phyloP scores from a whole-genome alignment of 495 filamentous ascomycete species.

The Chaetomium fimeti region DNA sequence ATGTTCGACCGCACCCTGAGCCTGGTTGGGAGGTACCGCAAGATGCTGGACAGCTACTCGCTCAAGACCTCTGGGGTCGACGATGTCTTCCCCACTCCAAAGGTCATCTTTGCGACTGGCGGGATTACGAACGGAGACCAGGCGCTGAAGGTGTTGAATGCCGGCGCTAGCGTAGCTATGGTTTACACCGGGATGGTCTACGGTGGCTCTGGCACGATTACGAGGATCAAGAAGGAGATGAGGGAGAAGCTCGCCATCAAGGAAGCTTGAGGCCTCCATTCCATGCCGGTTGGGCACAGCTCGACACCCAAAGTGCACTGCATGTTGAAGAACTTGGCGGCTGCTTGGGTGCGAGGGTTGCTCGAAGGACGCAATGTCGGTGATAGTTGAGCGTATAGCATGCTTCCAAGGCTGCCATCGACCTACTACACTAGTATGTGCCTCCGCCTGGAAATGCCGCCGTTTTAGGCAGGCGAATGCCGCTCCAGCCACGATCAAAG shows the following conservation, averaged over 20 bases:
- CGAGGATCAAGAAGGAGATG: slow-evolving; percentile 85
- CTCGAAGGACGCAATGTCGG: neutral
- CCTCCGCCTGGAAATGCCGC: too few relatives aligned
- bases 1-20: slow-evolving; percentile 74
- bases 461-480: too few relatives aligned
- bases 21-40: slow-evolving; percentile 75
- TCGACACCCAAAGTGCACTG: neutral
- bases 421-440: too few relatives aligned
- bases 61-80: slow-evolving; percentile 28
- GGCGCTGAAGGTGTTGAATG: slow-evolving; percentile 72
- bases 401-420: neutral
- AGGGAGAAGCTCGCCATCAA: slow-evolving; percentile 44
- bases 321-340: neutral
- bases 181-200: slow-evolving; percentile 80
- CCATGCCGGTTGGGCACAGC: neutral
- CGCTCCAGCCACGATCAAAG: too few relatives aligned
- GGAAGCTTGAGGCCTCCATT: neutral
- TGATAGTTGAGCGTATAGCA: neutral
- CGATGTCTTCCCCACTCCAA: slow-evolving; percentile 47
- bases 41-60: slow-evolving; percentile 60
- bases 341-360: neutral
- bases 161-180: slow-evolving; percentile 85
- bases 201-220: slow-evolving; percentile 80
- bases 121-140: slow-evolving; percentile 84
- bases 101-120: slow-evolving; percentile 88